Evolutionary conservation across 2,329 filamentous ascomycete species (phyloP).

Genomic region (Aureobasidium pullulans): DNA sequence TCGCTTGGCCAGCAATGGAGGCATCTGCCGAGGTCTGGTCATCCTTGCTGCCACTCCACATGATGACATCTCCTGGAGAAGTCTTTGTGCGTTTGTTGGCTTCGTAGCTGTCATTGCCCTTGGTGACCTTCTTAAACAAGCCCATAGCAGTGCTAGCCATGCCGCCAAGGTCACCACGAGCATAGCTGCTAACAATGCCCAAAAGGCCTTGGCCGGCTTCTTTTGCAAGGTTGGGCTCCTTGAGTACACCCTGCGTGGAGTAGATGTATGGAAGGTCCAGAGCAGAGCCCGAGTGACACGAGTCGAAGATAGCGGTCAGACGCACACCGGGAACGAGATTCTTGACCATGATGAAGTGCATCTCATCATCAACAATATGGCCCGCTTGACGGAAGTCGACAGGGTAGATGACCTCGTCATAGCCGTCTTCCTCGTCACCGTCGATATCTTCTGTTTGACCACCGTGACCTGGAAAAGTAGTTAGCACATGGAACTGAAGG

Average conservation of each 20-base stretch:
- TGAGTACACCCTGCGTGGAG: conserved; percentile 71
- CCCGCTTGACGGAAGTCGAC: conserved; percentile 74
- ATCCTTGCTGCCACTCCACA: conserved; percentile 97
- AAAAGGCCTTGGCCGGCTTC: conserved; percentile 68
- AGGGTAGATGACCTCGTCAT: conserved; percentile 77
- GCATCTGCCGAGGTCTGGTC: conserved; percentile 93
- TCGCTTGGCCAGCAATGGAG: conserved; percentile 78
- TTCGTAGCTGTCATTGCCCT: conserved; percentile 70
- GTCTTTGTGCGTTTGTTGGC: conserved; percentile 83
- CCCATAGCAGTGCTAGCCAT: conserved; percentile 75
- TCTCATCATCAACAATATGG: conserved; percentile 76
- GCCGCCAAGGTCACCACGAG: conserved; percentile 72
- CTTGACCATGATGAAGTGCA: conserved; percentile 72
- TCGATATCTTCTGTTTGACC: conserved; percentile 75
- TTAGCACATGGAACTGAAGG: background rate
- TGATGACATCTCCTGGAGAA: conserved; percentile 88
- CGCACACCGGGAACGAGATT: conserved; percentile 76
- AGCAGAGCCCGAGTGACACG: conserved; percentile 70
- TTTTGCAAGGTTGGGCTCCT: conserved; percentile 74
- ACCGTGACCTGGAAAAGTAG: conserved; percentile 54
- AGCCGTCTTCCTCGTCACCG: conserved; percentile 73
- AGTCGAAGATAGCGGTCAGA: conserved; percentile 73
- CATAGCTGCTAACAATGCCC: conserved; percentile 67
- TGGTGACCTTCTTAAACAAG: conserved; percentile 80
- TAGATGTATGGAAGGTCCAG: conserved; percentile 74